Evolutionary conservation across 345 rosid genomes (phyloP), one percentile per base, ranked within the genome.

Genomic region (Citrus glauca): DNA sequence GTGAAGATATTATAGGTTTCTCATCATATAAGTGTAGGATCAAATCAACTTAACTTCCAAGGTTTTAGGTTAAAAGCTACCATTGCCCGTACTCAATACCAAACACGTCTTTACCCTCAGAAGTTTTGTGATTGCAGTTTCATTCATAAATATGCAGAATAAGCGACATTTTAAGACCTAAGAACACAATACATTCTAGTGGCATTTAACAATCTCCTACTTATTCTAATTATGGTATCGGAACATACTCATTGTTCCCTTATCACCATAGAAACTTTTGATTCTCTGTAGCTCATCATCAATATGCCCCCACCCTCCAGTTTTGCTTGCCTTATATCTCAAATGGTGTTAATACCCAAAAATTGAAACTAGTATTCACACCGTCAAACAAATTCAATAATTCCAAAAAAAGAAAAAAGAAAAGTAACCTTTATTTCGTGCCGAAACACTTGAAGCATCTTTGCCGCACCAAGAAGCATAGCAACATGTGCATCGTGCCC

Each of bases 401-500:
- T 32, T 22, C 20, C 24, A 10, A 55, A 30, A 17, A 64, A 6
- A 5, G 7, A 5, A 32, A 32, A 32, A 33, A 65, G 11, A 17
- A 63, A 30, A 6, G 50, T 13, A 63, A 33, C 68, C 42, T 65
- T n/a, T 32, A 65, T 82, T 77, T 85, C 84, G 13, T 78, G 69
- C 9, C 27, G 74, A 66, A 87, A 89, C 50, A 89, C 82, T 84
- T 89, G 85, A 38, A 93, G 98, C 80, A 93, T 83, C 82, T 88
- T 93, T 2, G 94, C 93, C 56, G 93, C 96, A 80, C 94, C 96
- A 14, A 91, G 93, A 53, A 93, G 94, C 93, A 93, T 93, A 2
- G 98, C 73, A 60, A 89, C 91, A 85, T 93, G 94, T 73, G 93
- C 92, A 79, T 93, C 98, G 74, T 93, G 96, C 14, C 96, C 98